Evolutionary conservation across 441 rosid species (phyloP).

Genomic region (Francoa sonchifolia): DNA sequence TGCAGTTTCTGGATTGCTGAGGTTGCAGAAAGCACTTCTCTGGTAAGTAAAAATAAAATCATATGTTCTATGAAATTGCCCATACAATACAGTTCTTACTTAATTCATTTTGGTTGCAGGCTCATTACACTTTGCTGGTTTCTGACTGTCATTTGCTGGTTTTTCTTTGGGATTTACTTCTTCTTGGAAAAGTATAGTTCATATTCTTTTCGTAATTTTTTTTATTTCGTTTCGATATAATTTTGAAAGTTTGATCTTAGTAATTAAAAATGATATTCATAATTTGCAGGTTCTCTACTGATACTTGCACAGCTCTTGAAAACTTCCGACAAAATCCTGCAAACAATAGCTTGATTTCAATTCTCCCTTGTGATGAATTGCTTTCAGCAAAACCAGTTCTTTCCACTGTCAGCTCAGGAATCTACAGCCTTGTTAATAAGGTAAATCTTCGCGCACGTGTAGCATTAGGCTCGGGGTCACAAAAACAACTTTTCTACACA

Average conservation of each 20-base stretch:
- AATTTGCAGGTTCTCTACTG: constrained; percentile 39
- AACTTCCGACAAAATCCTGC: constrained; percentile 41
- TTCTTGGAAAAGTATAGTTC: constrained; percentile 40
- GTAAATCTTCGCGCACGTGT: too few relatives aligned
- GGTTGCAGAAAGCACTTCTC: constrained; percentile 23
- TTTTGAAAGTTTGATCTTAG: background rate
- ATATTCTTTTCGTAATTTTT: background rate
- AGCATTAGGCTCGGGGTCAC: too few relatives aligned
- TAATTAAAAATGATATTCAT: background rate
- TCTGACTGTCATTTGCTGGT: constrained; percentile 52
- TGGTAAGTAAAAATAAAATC: constrained; percentile 34
- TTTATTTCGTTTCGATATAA: background rate
- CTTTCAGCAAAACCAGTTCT: constrained; percentile 32
- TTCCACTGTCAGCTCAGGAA: constrained; percentile 30
- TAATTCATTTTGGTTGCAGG: too few relatives aligned
- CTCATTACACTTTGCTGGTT: constrained; percentile 44
- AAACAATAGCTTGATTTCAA: constrained; percentile 50
- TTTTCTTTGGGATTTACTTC: constrained; percentile 46
- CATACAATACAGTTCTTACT: too few relatives aligned
- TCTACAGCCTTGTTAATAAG: constrained; percentile 41
- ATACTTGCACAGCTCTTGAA: constrained; percentile 44
- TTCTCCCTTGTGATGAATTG: constrained; percentile 50
- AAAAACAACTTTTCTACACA: too few relatives aligned
- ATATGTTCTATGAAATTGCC: too few relatives aligned
- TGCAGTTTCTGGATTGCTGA: constrained; percentile 41